These are phyloP conservation scores for Pleurozium schreberi DNA, from an alignment of 225 moss, liverwort and hornwort species.

Conservation along the genomic window DNA sequence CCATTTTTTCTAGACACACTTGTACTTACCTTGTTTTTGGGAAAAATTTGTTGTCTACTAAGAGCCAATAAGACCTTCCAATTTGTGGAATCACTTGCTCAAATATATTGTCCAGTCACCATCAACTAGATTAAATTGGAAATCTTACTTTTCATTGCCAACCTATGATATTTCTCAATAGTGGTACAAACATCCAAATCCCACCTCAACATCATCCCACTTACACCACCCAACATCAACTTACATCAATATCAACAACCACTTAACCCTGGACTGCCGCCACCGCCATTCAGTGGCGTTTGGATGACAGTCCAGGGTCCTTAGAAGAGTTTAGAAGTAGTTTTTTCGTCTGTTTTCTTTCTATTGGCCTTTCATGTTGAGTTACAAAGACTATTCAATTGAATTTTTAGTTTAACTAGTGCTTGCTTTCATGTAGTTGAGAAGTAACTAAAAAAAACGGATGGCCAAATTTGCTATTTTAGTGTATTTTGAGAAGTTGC, in stretches of 20 bases:
- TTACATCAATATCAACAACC: not conserved
- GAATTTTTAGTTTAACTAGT: too few species aligned
- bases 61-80: not conserved
- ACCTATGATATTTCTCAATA: not conserved
- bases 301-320: too few species aligned
- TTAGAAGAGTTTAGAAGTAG: too few species aligned
- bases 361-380: too few species aligned
- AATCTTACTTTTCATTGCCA: not conserved
- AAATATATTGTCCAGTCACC: fast-evolving
- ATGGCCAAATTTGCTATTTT: too few species aligned
- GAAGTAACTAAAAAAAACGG: too few species aligned
- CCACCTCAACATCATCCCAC: not conserved
- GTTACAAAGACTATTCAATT: too few species aligned
- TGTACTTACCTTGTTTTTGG: not conserved
- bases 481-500: too few species aligned
- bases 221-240: not conserved
- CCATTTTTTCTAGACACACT: fast-evolving
- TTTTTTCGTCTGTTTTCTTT: too few species aligned
- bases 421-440: too few species aligned
- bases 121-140: fast-evolving
- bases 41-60: not conserved
- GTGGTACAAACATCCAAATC: not conserved
- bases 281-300: too few species aligned
- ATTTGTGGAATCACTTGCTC: fast-evolving
- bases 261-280: too few species aligned